phyloP scores from a whole-genome alignment of 306 rosid genomes.

The Hippophae rhamnoides region DNA sequence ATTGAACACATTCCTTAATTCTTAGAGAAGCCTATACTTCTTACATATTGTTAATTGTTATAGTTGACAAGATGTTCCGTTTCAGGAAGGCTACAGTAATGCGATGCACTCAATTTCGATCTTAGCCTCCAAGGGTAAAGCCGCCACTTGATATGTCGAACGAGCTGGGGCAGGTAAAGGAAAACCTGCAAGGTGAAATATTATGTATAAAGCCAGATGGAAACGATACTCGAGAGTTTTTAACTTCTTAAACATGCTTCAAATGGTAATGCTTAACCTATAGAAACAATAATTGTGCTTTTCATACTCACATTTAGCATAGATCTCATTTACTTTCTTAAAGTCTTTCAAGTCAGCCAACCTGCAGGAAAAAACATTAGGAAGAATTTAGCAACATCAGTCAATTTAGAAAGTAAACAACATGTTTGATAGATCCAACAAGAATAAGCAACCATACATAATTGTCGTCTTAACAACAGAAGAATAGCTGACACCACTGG shows the following conservation, averaged over 20 bases:
- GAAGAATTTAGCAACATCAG: constrained; percentile 6
- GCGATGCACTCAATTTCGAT: constrained; percentile 95
- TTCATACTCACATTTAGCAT: constrained; percentile 74
- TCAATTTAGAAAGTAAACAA: constrained; percentile 3
- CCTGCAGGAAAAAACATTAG: constrained; percentile 40
- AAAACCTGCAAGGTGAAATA: constrained; percentile 41
- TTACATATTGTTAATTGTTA: too few relatives aligned
- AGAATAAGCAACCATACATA: constrained; percentile 35
- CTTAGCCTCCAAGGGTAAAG: constrained; percentile 86
- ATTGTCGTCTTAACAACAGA: constrained; percentile 95
- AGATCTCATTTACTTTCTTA: constrained; percentile 72
- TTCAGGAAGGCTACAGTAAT: constrained; percentile 28
- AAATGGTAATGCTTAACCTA: neutral
- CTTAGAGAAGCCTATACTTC: too few relatives aligned
- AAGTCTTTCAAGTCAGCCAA: constrained; percentile 90
- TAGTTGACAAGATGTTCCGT: too few relatives aligned
- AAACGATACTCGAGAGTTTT: neutral
- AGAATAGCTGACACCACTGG: constrained; percentile 64
- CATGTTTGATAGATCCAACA: neutral
- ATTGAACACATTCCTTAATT: too few relatives aligned
- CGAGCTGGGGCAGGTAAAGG: constrained; percentile 85
- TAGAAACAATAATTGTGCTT: constrained; percentile 15
- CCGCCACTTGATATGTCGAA: constrained; percentile 80
- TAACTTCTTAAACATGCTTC: neutral
- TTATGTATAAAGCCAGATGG: neutral